Evolutionary conservation across 257 asterid species (phyloP).

Genomic region (Verbascum thapsus): DNA sequence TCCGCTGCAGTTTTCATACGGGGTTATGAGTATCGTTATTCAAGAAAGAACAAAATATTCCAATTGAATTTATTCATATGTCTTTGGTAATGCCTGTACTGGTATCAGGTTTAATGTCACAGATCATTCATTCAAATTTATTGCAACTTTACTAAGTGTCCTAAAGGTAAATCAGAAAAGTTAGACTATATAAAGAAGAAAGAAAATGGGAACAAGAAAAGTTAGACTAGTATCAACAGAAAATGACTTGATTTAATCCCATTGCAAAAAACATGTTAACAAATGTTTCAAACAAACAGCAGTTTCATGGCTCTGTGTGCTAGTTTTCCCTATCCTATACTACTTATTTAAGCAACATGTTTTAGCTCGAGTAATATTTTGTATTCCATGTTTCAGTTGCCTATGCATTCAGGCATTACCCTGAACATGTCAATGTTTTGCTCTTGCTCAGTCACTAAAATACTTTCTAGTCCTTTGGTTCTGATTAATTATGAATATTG

Average conservation of each 20-base stretch:
- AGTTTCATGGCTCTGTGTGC: not conserved
- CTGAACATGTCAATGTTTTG: not conserved
- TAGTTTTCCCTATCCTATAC: slow-evolving; percentile 12
- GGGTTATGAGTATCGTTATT: slow-evolving; percentile 8
- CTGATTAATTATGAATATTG: slow-evolving; percentile 34
- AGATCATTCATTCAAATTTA: not conserved
- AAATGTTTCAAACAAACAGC: not conserved
- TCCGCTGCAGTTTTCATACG: slow-evolving; percentile 12
- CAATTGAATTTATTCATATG: not conserved
- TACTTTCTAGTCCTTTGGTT: slow-evolving; percentile 23
- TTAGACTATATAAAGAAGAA: not conserved
- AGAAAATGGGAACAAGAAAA: not conserved
- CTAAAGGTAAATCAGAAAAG: not conserved
- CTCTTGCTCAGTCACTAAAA: slow-evolving; percentile 6
- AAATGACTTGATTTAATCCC: slow-evolving; percentile 1
- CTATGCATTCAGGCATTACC: slow-evolving; percentile 21
- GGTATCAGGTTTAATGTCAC: slow-evolving; percentile 11
- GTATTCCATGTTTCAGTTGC: too few species aligned
- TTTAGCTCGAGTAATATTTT: slow-evolving; percentile 4
- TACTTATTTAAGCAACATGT: slow-evolving; percentile 9
- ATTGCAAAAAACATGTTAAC: not conserved
- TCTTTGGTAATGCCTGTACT: not conserved
- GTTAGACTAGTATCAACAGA: not conserved
- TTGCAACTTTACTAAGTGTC: not conserved
- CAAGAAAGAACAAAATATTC: not conserved